A percentile compares a stretch with the other conserved stretches of the same genome.
These are phyloP conservation scores for Aristolochia californica DNA, from an alignment of 164 flowering plant species.

Conservation along the genomic window DNA sequence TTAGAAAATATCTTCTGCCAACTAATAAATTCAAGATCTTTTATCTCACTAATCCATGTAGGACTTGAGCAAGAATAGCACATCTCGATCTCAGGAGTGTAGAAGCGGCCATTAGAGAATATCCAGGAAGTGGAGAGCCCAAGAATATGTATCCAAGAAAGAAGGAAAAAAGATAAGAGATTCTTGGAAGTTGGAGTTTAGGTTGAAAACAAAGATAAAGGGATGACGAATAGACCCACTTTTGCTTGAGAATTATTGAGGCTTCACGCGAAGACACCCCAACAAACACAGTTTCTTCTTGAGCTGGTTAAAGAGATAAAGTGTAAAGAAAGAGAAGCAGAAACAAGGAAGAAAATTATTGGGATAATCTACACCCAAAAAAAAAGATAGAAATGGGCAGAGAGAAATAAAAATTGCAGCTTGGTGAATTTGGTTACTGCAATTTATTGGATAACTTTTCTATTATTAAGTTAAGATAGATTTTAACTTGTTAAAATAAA, in stretches of 20 bases:
- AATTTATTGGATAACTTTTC: neutral
- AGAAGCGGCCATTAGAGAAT: constrained; percentile 21
- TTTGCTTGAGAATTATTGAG: constrained; percentile 71
- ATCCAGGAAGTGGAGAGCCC: constrained; percentile 6
- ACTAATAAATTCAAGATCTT: constrained; percentile 51
- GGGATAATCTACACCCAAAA: neutral
- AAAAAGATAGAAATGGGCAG: neutral
- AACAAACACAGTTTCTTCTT: constrained; percentile 8
- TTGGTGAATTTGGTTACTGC: neutral
- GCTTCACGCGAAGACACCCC: constrained; percentile 58
- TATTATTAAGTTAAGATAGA: neutral
- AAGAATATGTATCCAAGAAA: constrained; percentile 9
- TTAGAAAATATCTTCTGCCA: neutral
- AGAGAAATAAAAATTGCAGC: neutral
- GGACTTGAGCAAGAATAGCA: constrained; percentile 25
- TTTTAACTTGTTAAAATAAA: too few species aligned
- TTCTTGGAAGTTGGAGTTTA: constrained; percentile 45
- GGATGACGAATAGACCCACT: constrained; percentile 54
- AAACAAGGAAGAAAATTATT: constrained; percentile 7
- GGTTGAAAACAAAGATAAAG: constrained; percentile 50
- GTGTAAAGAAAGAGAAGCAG: constrained; percentile 6
- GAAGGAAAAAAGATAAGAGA: constrained; percentile 21
- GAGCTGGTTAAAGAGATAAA: constrained; percentile 5
- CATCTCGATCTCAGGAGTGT: constrained; percentile 11
- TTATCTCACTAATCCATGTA: constrained; percentile 26